Percentiles rank a stretch among this genome's conserved stretches.
phyloP scores from a whole-genome alignment of 2,329 filamentous ascomycete genomes.

The Stagonosporopsis rhizophila region DNA sequence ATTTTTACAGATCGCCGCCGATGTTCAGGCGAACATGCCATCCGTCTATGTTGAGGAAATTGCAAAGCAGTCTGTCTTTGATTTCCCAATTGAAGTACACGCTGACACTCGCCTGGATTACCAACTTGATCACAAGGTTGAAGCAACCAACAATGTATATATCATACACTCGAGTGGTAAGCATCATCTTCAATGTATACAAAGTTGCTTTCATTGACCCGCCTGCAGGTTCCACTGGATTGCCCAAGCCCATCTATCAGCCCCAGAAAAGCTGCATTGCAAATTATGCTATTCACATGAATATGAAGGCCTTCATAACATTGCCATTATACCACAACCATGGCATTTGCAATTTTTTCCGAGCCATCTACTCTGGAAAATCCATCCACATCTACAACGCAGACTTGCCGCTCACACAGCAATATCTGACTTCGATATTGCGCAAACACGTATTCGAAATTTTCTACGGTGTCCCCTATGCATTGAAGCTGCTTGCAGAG shows the following conservation, averaged over 20 bases:
- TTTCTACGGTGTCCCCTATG: constrained; percentile 70
- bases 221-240: constrained; percentile 60
- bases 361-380: constrained; percentile 32
- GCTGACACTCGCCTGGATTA: constrained; percentile 35
- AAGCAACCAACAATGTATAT: constrained; percentile 28
- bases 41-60: constrained; percentile 24
- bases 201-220: background rate
- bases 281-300: constrained; percentile 29
- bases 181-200: background rate
- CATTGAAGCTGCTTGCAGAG: constrained; percentile 68
- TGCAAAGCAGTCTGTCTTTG: constrained; percentile 18
- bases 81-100: constrained; percentile 36
- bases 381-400: constrained; percentile 38
- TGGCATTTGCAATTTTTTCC: constrained; percentile 38
- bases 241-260: constrained; percentile 69
- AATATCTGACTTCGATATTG: constrained; percentile 25
- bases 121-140: constrained; percentile 28
- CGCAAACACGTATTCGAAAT: constrained; percentile 55
- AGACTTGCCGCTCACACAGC: constrained; percentile 31
- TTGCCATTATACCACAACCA: constrained; percentile 37
- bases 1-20: constrained; percentile 45
- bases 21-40: constrained; percentile 19
- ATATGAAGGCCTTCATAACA: constrained; percentile 35
- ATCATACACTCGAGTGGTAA: constrained; percentile 37
- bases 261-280: constrained; percentile 54